Evolutionary conservation across 2,329 filamentous ascomycete species (phyloP), one percentile per base, ranked within the genome.

Genomic region (Claviceps arundinis): DNA sequence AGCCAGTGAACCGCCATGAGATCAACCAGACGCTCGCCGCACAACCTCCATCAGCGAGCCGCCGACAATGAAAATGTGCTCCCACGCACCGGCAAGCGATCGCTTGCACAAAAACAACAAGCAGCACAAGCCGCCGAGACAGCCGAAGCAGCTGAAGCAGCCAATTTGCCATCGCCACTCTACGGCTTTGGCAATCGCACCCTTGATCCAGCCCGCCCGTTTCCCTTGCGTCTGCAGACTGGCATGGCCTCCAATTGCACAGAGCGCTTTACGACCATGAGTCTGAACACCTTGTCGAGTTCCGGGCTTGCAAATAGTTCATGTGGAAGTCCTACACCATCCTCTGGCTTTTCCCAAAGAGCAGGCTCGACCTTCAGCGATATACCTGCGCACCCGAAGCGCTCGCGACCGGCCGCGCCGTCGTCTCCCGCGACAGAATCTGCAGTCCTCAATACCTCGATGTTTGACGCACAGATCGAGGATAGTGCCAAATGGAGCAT

Each of bases 401-500:
- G 49, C 47, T 57, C 61, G 37, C 55, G 54, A 34, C 53, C 52
- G 16, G 54, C 37, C 5, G 50, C 52, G 13, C 53, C 38, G 9
- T 19, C 37, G 13, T 11, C 34, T 38, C 24, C 40, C 7, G 30
- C 13, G 24, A 19, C 48, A 34, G 38, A 59, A 24, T 40, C 47
- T 34, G 37, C 51, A 54, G 52, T 54, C 6, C n/a, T 43, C 50
- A 56, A 54, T 14, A 46, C 50, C 13, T 52, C 54, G 11, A 58
- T 57, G 17, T 56, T 59, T 34, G 56, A 56, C 47, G 52, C 52
- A 14, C 60, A 62, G 49, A 62, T 60, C 13, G 58, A 57, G 19
- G 50, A 53, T 11, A 56, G 56, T 17, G 45, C 51, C 14, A 69
- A 70, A 2, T 76, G 73, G 70, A 70, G 70, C 2, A 60, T 70